Evolutionary conservation across 208 protist genomes (phyloP).

Genomic region (Trypanosoma grayi): DNA sequence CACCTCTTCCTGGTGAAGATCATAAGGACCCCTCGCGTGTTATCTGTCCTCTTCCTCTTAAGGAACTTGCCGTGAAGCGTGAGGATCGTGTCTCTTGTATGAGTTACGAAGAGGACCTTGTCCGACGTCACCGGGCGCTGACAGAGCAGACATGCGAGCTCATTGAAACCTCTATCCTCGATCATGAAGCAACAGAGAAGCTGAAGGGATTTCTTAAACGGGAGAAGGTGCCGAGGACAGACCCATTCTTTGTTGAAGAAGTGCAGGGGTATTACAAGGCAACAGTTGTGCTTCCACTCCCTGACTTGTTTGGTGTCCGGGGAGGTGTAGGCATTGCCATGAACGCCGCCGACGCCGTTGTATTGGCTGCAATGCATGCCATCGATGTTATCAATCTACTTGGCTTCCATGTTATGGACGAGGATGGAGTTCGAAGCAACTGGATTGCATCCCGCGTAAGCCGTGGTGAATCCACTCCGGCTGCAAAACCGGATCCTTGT

Average conservation of each 20-base stretch:
- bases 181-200: conserved; percentile 44
- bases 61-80: conserved; percentile 34
- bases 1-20: conserved; percentile 47
- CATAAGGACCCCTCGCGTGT: conserved; percentile 44
- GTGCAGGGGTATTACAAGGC: conserved; percentile 50
- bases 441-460: neutral
- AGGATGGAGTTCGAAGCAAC: conserved; percentile 4
- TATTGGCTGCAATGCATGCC: conserved; percentile 82
- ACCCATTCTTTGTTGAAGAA: conserved; percentile 66
- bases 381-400: conserved; percentile 69
- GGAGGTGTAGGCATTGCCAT: conserved; percentile 76
- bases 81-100: conserved; percentile 19
- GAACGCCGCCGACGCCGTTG: conserved; percentile 44
- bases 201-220: conserved; percentile 44
- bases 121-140: conserved; percentile 53
- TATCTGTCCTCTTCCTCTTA: conserved; percentile 56
- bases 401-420: conserved; percentile 27
- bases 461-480: conserved; percentile 2
- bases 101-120: conserved; percentile 63
- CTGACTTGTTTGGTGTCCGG: conserved; percentile 65
- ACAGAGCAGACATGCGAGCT: conserved; percentile 60
- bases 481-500: conserved; percentile 12
- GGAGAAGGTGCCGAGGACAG: conserved; percentile 29
- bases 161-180: conserved; percentile 43
- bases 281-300: conserved; percentile 76